Conservation (phyloP, 805 yeast species). For the Metschnikowia rubicola region DNA sequence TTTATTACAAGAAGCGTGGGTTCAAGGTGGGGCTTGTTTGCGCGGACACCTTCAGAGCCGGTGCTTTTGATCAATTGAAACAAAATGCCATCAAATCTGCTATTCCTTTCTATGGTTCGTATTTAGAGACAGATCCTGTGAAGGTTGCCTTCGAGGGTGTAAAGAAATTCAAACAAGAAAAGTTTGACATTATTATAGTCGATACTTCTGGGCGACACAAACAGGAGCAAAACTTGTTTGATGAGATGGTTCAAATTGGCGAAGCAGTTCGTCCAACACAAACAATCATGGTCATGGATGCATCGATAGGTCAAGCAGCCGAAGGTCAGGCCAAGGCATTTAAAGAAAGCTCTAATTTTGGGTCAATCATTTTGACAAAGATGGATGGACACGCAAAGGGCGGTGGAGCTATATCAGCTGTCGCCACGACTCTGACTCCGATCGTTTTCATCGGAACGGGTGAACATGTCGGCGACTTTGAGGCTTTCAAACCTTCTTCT, state of each 20-base stretch:
- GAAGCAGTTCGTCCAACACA: slow-evolving; percentile 89
- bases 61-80: slow-evolving; percentile 97
- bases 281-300: slow-evolving; percentile 96
- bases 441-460: slow-evolving; percentile 97
- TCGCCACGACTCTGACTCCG: slow-evolving; percentile 94
- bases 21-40: slow-evolving; percentile 94
- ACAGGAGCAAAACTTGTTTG: slow-evolving; percentile 86
- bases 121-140: slow-evolving; percentile 94
- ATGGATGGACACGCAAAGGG: slow-evolving; percentile 99
- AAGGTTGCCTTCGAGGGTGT: slow-evolving; percentile 91
- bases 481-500: slow-evolving; percentile 82
- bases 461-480: slow-evolving; percentile 91
- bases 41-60: slow-evolving; percentile 99
- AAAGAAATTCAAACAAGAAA: slow-evolving; percentile 81
- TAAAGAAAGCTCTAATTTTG: slow-evolving; percentile 89
- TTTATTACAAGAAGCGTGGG: slow-evolving; percentile 88
- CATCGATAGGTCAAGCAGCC: slow-evolving; percentile 97
- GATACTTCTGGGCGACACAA: slow-evolving; percentile 98
- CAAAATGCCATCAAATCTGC: slow-evolving; percentile 95
- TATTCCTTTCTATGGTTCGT: slow-evolving; percentile 92
- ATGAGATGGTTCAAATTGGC: slow-evolving; percentile 92
- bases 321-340: slow-evolving; percentile 92
- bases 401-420: slow-evolving; percentile 99
- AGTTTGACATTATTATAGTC: slow-evolving; percentile 88
- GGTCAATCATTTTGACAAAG: slow-evolving; percentile 90